Base-by-base conservation (phyloP, 495 filamentous ascomycete genomes). In the Cryomyces minteri region DNA sequence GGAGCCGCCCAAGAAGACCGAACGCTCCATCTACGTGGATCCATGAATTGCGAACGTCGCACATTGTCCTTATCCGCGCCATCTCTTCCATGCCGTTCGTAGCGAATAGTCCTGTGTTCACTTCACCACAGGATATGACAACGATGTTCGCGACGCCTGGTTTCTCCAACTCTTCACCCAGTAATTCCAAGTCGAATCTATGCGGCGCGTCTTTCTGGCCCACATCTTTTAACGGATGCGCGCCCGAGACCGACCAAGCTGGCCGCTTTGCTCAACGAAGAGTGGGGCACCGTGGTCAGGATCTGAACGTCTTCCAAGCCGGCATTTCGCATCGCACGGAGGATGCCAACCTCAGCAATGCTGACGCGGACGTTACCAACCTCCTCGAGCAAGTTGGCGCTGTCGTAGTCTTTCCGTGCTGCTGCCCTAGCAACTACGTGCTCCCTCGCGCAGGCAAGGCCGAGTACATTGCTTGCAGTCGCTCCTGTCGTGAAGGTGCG, bases 11-110 rank as follows among this genome's bases (percentile, higher is more conserved):
- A 53, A 94, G 87, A 12, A 94, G 69, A 0, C 88, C 88, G 55
- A 96, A 95, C 0, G 88, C 84, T 67, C 80, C 88, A 54, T 95
- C 88, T 29, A 86, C 80, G 61, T 96, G 88, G 18, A 96, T 62
- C 88, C 88, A 96, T 2, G 82, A 79, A 6, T 72, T 72, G 56
- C 88, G 77, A 46, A 69, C 63, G 54, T 88, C 80, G 39, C 82
- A 87, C 28, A 94, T 54, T 1, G 59, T 58, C 49, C 87, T 68
- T 36, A 94, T 60, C 40, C 66, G 58, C 39, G 58, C 60, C 69
- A 94, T 73, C 9, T 85, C 74, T 11, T 63, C 60, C 8, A 65
- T 31, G 7, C 70, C 68, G 28, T 60, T 59, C 12, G 77, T 82
- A 3, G 82, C 83, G 61, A 90, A 95, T 5, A 72, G 65, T 1